phyloP scores from a whole-genome alignment of 176 grass and related monocot genomes.

The Rhynchospora pubera region DNA sequence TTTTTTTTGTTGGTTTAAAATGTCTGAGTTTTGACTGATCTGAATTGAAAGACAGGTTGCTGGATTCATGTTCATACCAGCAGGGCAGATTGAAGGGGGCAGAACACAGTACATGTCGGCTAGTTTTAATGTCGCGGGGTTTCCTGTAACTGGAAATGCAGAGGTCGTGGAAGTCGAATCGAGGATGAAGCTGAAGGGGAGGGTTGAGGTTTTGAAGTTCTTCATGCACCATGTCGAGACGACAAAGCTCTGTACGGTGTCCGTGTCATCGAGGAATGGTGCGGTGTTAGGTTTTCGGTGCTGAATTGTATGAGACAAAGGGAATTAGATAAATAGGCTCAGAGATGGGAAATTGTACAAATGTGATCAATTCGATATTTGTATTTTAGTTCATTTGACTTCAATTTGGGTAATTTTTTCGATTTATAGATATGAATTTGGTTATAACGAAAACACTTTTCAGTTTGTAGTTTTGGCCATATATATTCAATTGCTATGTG shows the following conservation, averaged over 20 bases:
- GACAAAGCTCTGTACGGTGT: slow-evolving; percentile 52
- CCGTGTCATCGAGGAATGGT: slow-evolving; percentile 45
- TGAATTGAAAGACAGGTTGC: slow-evolving; percentile 40
- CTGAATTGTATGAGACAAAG: slow-evolving; percentile 25
- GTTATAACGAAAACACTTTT: no score
- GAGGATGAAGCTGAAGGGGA: slow-evolving; percentile 64
- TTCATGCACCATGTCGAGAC: slow-evolving; percentile 77
- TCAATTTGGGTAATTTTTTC: not conserved
- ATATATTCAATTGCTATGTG: no score
- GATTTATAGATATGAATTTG: not conserved
- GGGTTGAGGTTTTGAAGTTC: slow-evolving; percentile 51
- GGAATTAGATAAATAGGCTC: not conserved
- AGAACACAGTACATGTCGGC: slow-evolving; percentile 54
- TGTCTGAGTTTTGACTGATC: slow-evolving; percentile 11
- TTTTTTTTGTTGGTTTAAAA: not conserved
- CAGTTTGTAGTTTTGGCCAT: no score
- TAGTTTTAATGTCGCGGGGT: slow-evolving; percentile 59
- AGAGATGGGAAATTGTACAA: not conserved
- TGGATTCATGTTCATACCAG: slow-evolving; percentile 83
- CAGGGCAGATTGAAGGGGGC: slow-evolving; percentile 61
- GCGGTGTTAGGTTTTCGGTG: slow-evolving; percentile 61
- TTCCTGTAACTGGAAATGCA: slow-evolving; percentile 27
- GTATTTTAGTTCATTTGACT: slow-evolving; percentile 13
- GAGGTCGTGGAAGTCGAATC: slow-evolving; percentile 69
- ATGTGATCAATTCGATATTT: not conserved